Conservation (phyloP, 1,284 basidiomycete species). For the Xanthoconium separans region DNA sequence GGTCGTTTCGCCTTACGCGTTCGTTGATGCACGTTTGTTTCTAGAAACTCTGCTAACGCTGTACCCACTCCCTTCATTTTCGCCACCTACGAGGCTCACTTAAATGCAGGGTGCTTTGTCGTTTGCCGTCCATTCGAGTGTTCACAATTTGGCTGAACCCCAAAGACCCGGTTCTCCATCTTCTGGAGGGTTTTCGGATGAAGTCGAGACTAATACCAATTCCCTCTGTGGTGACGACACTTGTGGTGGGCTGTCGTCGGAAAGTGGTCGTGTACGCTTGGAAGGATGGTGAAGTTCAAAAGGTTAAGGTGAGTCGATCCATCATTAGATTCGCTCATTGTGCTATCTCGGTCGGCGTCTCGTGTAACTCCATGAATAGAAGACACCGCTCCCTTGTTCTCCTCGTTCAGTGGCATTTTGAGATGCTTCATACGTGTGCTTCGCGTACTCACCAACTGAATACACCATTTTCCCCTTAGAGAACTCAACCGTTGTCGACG, state of each 20-base stretch:
- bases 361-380: slow-evolving; percentile 43
- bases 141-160: slow-evolving; percentile 38
- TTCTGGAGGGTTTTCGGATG: slow-evolving; percentile 24
- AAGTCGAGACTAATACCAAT: slow-evolving; percentile 38
- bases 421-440: slow-evolving; percentile 60
- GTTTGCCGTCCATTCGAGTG: slow-evolving; percentile 70
- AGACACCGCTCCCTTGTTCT: slow-evolving; percentile 81
- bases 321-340: not conserved
- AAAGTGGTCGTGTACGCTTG: slow-evolving; percentile 86
- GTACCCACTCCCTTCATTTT: slow-evolving; percentile 61
- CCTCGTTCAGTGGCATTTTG: slow-evolving; percentile 75
- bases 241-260: slow-evolving; percentile 85
- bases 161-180: slow-evolving; percentile 2
- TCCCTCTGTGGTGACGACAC: slow-evolving; percentile 65
- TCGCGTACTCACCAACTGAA: slow-evolving; percentile 76
- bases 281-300: slow-evolving; percentile 82
- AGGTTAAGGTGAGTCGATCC: slow-evolving; percentile 55
- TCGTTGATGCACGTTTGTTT: not conserved
- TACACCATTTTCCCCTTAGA: slow-evolving; percentile 73
- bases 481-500: slow-evolving; percentile 57
- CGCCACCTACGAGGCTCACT: slow-evolving; percentile 67
- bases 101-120: slow-evolving; percentile 81
- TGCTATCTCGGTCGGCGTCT: slow-evolving; percentile 1
- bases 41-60: slow-evolving; percentile 64
- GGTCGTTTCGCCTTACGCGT: not conserved